These are phyloP conservation scores for Ormosia emarginata DNA, from an alignment of 306 rosid genomes.

Conservation along the genomic window DNA sequence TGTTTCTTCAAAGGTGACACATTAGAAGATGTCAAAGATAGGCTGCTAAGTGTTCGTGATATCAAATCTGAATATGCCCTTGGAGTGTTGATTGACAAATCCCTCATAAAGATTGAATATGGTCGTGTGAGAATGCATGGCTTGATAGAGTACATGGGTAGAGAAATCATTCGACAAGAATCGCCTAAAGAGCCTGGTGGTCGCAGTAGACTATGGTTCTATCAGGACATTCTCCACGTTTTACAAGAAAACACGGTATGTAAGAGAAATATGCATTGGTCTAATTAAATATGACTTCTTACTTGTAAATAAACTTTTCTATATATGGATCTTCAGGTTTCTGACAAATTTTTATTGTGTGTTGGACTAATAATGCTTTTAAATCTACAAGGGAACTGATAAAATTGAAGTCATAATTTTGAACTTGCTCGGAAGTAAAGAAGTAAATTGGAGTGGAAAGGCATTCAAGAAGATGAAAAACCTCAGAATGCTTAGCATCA, in stretches of 20 bases:
- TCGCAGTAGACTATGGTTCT: not conserved
- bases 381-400: not conserved
- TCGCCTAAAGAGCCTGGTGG: not conserved
- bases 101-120: no score
- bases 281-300: no score
- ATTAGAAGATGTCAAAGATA: no score
- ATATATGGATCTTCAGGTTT: no score
- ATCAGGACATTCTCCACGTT: not conserved
- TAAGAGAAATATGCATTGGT: not conserved
- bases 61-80: no score
- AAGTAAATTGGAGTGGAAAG: not conserved
- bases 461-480: not conserved
- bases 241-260: not conserved
- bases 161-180: not conserved
- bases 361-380: no score
- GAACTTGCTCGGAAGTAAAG: not conserved
- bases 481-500: not conserved
- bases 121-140: no score
- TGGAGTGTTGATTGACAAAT: no score
- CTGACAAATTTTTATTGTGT: no score
- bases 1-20: no score
- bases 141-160: not conserved
- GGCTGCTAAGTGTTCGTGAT: no score
- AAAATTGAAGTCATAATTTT: not conserved
- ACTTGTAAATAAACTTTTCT: no score